Evolutionary conservation across 257 asterid genomes (phyloP).

Genomic region (Solanum megistacrolobum): DNA sequence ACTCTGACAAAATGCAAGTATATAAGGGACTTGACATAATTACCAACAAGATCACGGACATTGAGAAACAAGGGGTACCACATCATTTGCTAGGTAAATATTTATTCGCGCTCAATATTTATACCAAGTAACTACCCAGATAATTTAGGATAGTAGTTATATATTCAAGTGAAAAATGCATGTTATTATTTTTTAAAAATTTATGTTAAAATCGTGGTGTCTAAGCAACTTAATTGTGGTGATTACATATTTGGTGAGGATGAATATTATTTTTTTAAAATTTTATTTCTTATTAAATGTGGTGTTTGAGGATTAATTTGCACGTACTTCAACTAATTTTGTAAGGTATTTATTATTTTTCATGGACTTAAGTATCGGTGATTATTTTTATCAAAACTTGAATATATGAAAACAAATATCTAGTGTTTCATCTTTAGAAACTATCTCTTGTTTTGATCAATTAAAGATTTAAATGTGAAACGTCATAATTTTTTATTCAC

Average conservation of each 20-base stretch:
- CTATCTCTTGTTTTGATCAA: background rate
- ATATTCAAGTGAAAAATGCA: background rate
- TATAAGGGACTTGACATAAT: no score
- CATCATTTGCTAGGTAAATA: constrained; percentile 12
- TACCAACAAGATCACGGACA: background rate
- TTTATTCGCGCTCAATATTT: no score
- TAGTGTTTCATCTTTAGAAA: background rate
- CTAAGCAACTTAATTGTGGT: background rate
- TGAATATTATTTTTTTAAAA: no score
- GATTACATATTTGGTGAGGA: background rate
- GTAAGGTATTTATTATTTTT: no score
- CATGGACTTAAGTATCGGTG: no score
- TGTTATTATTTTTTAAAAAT: no score
- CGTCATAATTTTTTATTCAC: no score
- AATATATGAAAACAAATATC: background rate
- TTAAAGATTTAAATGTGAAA: constrained; percentile 11
- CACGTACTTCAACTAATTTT: no score
- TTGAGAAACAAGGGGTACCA: constrained; percentile 5
- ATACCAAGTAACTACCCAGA: background rate
- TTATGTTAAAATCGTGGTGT: background rate
- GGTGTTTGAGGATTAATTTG: background rate
- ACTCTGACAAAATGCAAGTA: no score
- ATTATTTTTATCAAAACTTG: no score
- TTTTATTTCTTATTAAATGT: no score
- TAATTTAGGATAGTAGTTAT: background rate